phyloP scores from a whole-genome alignment of 2,329 filamentous ascomycete species.

The Exophiala lecanii-corni region DNA sequence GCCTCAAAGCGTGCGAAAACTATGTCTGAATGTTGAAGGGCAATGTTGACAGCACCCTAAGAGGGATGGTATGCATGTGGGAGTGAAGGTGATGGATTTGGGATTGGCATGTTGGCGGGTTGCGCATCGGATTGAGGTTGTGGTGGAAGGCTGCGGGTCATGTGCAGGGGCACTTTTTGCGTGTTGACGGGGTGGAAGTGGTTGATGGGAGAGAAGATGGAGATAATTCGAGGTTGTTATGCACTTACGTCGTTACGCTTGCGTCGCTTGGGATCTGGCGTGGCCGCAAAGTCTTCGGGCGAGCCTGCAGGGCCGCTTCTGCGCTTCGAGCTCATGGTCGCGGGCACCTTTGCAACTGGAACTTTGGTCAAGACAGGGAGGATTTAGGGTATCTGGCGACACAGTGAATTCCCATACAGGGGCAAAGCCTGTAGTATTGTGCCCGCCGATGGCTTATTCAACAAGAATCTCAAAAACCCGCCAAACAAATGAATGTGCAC shows the following conservation, averaged over 20 bases:
- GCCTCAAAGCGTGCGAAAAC: background rate
- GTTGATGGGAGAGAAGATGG: constrained; percentile 9
- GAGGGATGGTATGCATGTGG: too few relatives aligned
- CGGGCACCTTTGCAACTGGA: constrained; percentile 1
- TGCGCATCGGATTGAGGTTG: background rate
- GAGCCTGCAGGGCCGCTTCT: constrained; percentile 48
- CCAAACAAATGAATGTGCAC: too few relatives aligned
- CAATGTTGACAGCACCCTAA: too few relatives aligned
- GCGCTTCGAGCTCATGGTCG: constrained; percentile 47
- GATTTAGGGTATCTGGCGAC: constrained; percentile 10
- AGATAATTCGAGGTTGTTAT: constrained; percentile 10
- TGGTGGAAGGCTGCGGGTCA: background rate
- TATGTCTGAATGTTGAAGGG: constrained; percentile 1
- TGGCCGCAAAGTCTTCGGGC: constrained; percentile 43
- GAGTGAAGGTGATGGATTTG: too few relatives aligned
- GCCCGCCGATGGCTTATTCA: too few relatives aligned
- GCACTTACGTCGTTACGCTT: constrained; percentile 28
- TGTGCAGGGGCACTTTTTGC: background rate
- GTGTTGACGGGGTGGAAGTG: constrained; percentile 10
- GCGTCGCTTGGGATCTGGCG: constrained; percentile 50
- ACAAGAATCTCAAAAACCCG: too few relatives aligned
- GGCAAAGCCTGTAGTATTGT: too few relatives aligned
- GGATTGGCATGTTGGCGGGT: too few relatives aligned
- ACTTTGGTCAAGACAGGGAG: constrained; percentile 15
- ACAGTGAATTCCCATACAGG: constrained; percentile 11